These are phyloP conservation scores for Picochlorum sp. DNA, from an alignment of 139 green algal genomes.

Conservation along the genomic window DNA sequence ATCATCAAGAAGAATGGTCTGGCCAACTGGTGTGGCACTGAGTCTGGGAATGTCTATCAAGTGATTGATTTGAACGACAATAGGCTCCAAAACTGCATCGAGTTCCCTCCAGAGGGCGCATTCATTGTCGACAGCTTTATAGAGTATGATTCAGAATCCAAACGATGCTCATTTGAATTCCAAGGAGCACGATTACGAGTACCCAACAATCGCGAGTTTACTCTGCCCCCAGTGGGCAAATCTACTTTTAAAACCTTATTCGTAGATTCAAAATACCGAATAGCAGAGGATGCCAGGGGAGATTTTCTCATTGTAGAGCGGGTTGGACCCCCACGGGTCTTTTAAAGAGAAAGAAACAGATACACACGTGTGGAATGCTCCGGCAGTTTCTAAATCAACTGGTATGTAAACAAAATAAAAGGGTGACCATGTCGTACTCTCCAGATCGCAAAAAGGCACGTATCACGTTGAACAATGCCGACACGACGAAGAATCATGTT, in stretches of 20 bases:
- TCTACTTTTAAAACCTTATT: slow-evolving; percentile 84
- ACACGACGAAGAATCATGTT: too few relatives aligned
- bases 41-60: slow-evolving; percentile 71
- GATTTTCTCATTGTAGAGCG: slow-evolving; percentile 62
- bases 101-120: slow-evolving; percentile 69
- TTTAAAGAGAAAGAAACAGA: slow-evolving; percentile 9
- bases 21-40: slow-evolving; percentile 53
- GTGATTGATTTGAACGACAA: slow-evolving; percentile 60
- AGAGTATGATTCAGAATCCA: slow-evolving; percentile 16
- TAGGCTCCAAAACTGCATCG: slow-evolving; percentile 80
- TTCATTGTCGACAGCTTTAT: slow-evolving; percentile 73
- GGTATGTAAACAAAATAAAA: too few relatives aligned
- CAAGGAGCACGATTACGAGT: slow-evolving; percentile 47
- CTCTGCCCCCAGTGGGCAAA: slow-evolving; percentile 69
- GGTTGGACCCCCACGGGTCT: slow-evolving; percentile 49
- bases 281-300: slow-evolving; percentile 67
- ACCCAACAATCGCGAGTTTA: slow-evolving; percentile 22
- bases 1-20: slow-evolving; percentile 66
- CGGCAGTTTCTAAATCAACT: not conserved
- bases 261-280: slow-evolving; percentile 50
- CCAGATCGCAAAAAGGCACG: too few relatives aligned
- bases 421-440: too few relatives aligned
- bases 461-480: too few relatives aligned
- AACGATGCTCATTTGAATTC: slow-evolving; percentile 67
- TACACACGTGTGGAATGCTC: not conserved